phyloP scores from a whole-genome alignment of 352 stramenopile genomes.

The Phytophthora vignae region DNA sequence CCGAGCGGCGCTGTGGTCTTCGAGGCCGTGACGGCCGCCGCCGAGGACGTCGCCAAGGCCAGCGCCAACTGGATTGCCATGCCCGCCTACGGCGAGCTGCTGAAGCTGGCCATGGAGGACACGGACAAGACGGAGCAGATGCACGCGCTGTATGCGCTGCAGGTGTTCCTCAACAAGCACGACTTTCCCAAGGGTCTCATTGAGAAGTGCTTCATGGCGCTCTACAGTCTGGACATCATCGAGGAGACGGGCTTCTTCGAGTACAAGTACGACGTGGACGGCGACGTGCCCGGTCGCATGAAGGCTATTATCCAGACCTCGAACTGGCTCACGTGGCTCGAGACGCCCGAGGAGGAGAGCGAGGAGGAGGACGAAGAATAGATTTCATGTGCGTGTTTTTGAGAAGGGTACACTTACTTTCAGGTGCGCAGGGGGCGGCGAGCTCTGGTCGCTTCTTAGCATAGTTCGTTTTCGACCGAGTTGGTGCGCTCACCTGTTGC shows the following conservation, averaged over 20 bases:
- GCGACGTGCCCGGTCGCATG: constrained; percentile 75
- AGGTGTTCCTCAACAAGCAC: constrained; percentile 78
- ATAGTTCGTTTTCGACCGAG: constrained; percentile 15
- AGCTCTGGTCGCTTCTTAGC: constrained; percentile 22
- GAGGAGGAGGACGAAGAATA: constrained; percentile 87
- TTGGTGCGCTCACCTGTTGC: constrained; percentile 14
- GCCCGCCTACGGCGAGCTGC: constrained; percentile 65
- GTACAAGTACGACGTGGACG: constrained; percentile 89
- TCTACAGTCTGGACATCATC: constrained; percentile 86
- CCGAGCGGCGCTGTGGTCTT: constrained; percentile 62
- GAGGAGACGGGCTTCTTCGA: constrained; percentile 84
- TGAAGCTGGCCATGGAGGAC: constrained; percentile 61
- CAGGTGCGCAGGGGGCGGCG: constrained; percentile 8
- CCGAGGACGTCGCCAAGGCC: constrained; percentile 73
- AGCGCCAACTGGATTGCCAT: constrained; percentile 85
- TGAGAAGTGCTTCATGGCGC: constrained; percentile 88
- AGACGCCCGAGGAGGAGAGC: constrained; percentile 77
- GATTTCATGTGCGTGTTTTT: constrained; percentile 47
- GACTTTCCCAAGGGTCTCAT: constrained; percentile 82
- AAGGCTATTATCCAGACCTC: constrained; percentile 87
- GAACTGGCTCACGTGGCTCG: constrained; percentile 84
- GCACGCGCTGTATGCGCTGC: constrained; percentile 76
- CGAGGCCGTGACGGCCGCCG: constrained; percentile 55
- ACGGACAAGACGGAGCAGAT: constrained; percentile 73
- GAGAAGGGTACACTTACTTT: constrained; percentile 22